phyloP scores from a whole-genome alignment of 192 early-diverging fungal species.

The Coemansia sp. region DNA sequence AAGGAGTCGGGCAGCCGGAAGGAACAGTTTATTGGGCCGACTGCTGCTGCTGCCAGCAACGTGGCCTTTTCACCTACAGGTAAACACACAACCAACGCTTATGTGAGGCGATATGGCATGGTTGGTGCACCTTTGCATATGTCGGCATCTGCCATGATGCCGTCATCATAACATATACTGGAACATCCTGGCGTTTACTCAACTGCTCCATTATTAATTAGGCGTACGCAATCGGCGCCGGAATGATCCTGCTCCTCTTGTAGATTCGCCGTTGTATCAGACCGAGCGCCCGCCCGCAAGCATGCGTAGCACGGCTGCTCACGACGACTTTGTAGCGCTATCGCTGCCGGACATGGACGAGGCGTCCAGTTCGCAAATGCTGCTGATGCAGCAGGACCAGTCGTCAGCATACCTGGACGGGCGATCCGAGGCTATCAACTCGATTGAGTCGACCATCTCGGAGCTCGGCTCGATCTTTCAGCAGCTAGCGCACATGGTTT shows the following conservation, averaged over 20 bases:
- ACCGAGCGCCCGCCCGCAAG: constrained; percentile 34
- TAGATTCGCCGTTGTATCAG: constrained; percentile 62
- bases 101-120: no score
- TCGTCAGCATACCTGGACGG: constrained; percentile 80
- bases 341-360: constrained; percentile 58
- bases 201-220: constrained; percentile 11
- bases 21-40: constrained; percentile 80
- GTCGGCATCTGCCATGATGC: no score
- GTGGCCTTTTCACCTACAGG: constrained; percentile 32
- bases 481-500: constrained; percentile 81
- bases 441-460: constrained; percentile 95
- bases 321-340: constrained; percentile 55
- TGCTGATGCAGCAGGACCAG: constrained; percentile 63
- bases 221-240: constrained; percentile 50
- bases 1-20: constrained; percentile 84
- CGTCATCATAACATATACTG: not conserved
- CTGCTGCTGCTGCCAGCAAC: constrained; percentile 23
- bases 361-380: constrained; percentile 67
- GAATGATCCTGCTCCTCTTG: constrained; percentile 19
- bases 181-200: not conserved
- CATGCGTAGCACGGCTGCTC: constrained; percentile 12
- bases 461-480: constrained; percentile 91
- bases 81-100: constrained; percentile 9
- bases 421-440: constrained; percentile 87
- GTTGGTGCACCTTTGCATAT: no score